These are phyloP conservation scores for Lactarius hengduanensis DNA, from an alignment of 768 basidiomycete species.

Conservation along the genomic window DNA sequence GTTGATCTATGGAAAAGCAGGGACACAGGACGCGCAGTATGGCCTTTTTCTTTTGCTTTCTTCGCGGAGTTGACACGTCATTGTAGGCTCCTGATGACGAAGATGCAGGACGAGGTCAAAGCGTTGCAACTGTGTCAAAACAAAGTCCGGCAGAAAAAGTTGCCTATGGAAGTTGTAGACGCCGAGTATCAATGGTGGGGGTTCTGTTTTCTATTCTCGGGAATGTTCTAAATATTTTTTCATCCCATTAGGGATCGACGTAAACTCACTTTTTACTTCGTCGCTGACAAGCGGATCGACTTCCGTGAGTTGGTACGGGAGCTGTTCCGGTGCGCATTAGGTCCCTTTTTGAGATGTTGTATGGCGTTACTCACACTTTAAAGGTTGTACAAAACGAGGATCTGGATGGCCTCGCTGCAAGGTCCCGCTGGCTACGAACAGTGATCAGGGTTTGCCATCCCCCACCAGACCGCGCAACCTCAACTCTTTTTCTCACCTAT, in stretches of 20 bases:
- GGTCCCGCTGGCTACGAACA: conserved; percentile 46
- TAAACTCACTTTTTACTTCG: conserved; percentile 97
- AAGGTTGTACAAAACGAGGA: conserved; percentile 89
- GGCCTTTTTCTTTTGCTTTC: conserved; percentile 33
- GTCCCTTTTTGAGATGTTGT: not conserved
- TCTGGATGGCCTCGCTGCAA: conserved; percentile 91
- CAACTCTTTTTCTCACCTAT: not conserved
- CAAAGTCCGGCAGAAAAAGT: conserved; percentile 89
- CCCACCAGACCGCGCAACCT: not conserved
- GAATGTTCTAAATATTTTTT: conserved; percentile 3
- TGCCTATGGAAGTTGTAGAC: conserved; percentile 98
- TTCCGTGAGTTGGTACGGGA: conserved; percentile 96
- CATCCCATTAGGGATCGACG: conserved; percentile 78
- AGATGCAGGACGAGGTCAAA: conserved; percentile 88
- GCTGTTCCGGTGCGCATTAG: conserved; percentile 69
- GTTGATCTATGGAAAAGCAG: conserved; percentile 90
- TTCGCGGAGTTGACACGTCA: conserved; percentile 13
- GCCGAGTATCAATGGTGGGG: conserved; percentile 97
- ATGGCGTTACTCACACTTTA: conserved; percentile 4
- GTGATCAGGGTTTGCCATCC: conserved; percentile 31
- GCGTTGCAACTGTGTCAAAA: conserved; percentile 88
- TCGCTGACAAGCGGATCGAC: conserved; percentile 93
- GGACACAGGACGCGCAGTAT: conserved; percentile 76
- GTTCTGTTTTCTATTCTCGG: conserved; percentile 12
- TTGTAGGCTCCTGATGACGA: conserved; percentile 67